Conservation (phyloP, 345 rosid species). For the Tarenaya hassleriana region DNA sequence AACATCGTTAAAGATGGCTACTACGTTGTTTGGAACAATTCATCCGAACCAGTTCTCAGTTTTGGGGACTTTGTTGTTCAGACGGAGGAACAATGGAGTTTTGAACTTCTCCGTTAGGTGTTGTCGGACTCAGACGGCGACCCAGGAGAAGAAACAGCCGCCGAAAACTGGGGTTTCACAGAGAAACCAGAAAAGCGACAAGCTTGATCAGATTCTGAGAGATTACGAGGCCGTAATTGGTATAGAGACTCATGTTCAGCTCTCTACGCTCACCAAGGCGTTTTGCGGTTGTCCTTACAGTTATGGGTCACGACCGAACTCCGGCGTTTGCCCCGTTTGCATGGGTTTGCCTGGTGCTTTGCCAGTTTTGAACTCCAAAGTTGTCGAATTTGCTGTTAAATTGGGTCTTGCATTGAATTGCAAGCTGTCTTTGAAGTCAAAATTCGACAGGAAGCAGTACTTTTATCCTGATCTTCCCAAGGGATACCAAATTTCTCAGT, state of each 20-base stretch:
- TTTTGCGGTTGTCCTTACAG: constrained; percentile 83
- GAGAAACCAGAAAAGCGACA: constrained; percentile 34
- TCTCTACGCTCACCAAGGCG: constrained; percentile 79
- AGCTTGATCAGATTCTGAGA: constrained; percentile 42
- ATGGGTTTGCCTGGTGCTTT: constrained; percentile 97
- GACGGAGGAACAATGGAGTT: constrained; percentile 31
- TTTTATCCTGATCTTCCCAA: constrained; percentile 97
- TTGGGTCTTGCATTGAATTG: constrained; percentile 87
- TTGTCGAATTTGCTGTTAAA: constrained; percentile 73
- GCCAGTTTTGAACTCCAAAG: constrained; percentile 80
- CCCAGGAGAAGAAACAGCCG: constrained; percentile 45
- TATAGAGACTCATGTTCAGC: constrained; percentile 94
- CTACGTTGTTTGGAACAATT: constrained; percentile 44
- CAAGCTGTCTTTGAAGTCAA: constrained; percentile 66
- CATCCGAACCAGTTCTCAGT: constrained; percentile 45
- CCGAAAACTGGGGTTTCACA: constrained; percentile 39
- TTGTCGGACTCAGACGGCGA: constrained; percentile 40
- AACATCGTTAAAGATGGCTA: constrained; percentile 40
- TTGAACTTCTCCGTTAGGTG: constrained; percentile 41
- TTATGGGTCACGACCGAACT: constrained; percentile 70
- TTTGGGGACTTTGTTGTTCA: constrained; percentile 35
- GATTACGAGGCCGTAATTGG: constrained; percentile 85
- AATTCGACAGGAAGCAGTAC: constrained; percentile 95
- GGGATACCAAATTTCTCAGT: constrained; percentile 94
- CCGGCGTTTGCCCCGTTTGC: constrained; percentile 78